Evolutionary conservation across 768 basidiomycete species (phyloP).

Genomic region (Auriscalpium microsporum): DNA sequence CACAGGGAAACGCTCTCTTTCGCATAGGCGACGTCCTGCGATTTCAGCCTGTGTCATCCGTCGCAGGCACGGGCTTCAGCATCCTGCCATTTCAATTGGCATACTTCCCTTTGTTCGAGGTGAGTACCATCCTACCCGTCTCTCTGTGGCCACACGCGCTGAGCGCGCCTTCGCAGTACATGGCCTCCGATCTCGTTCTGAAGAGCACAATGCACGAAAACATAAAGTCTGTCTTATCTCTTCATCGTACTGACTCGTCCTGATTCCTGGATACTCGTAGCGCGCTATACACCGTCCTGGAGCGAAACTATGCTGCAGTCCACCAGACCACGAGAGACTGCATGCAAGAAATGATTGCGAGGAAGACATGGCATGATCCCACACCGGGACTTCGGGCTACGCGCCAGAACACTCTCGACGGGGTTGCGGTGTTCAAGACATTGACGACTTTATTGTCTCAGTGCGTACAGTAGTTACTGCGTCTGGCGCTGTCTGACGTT

Average conservation of each 20-base stretch:
- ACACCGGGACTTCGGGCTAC: slow-evolving; percentile 1
- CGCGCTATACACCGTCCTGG: slow-evolving; percentile 18
- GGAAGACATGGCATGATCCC: slow-evolving; percentile 19
- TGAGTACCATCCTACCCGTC: slow-evolving; percentile 1
- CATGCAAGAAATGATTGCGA: slow-evolving; percentile 18
- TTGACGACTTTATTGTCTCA: slow-evolving; percentile 17
- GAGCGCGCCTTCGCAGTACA: slow-evolving; percentile 16
- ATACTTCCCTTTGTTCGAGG: slow-evolving; percentile 25
- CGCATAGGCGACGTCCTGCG: slow-evolving; percentile 25
- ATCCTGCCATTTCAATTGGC: slow-evolving; percentile 25
- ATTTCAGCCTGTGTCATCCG: slow-evolving; percentile 15
- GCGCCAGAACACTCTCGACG: slow-evolving; percentile 14
- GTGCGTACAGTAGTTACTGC: slow-evolving; percentile 2
- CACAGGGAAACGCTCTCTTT: slow-evolving; percentile 20
- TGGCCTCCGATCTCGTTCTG: slow-evolving; percentile 23
- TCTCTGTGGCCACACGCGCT: too few relatives aligned
- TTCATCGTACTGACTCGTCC: background rate
- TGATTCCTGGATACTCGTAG: background rate
- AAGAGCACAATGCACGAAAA: slow-evolving; percentile 24
- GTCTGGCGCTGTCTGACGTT: background rate
- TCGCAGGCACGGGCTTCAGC: slow-evolving; percentile 3
- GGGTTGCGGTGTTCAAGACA: slow-evolving; percentile 23
- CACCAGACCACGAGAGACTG: slow-evolving; percentile 13
- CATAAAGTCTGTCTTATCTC: slow-evolving; percentile 19
- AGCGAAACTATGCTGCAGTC: slow-evolving; percentile 21